Evolutionary conservation across 1,284 basidiomycete genomes (phyloP), one percentile per base, ranked within the genome.

Genomic region (Waitea zeae): DNA sequence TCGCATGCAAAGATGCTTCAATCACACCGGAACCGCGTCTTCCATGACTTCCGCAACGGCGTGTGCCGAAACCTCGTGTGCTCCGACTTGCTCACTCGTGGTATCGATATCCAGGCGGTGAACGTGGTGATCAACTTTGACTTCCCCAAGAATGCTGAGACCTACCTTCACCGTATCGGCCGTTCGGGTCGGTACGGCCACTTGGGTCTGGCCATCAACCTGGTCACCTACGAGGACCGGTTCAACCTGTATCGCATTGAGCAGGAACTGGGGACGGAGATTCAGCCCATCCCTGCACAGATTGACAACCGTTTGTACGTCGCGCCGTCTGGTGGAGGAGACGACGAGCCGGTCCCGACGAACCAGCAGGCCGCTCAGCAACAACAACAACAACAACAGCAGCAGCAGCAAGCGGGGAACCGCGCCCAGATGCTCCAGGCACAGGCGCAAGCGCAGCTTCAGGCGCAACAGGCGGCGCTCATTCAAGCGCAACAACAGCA

Each of bases 91-190:
- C 75, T 98, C 48, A 98, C 93, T 6, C 84, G 95, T 49, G 93
- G 93, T 66, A 98, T 98, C 58, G 95, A 97, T 58, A 97, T 98
- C 53, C 92, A 97, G 62, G 93, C 93, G 31, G 93, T 98, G 43
- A 98, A 98, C 57, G 93, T 97, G 49, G 93, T 98, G 49, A 97
- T 98, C 70, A 97, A 97, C 65, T 98, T 98, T 54, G 92, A 96
- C 57, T 96, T 98, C 59, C 93, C 93, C 41, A 95, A 96, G 69
- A 96, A 93, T 51, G 86, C 87, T 38, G 93, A 98, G 59, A 96
- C 92, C 2, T 98, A 98, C 58, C 74, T 98, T 20, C 93, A 98
- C 58, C 79, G 90, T 42, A 93, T 97, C 51, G 93, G 93, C 56
- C 88, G 93, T 43, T 92, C 88, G 6, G 95, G 95, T 39, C 83